phyloP scores from a whole-genome alignment of 2,329 filamentous ascomycete genomes.

The Trichoderma cornu-damae region DNA sequence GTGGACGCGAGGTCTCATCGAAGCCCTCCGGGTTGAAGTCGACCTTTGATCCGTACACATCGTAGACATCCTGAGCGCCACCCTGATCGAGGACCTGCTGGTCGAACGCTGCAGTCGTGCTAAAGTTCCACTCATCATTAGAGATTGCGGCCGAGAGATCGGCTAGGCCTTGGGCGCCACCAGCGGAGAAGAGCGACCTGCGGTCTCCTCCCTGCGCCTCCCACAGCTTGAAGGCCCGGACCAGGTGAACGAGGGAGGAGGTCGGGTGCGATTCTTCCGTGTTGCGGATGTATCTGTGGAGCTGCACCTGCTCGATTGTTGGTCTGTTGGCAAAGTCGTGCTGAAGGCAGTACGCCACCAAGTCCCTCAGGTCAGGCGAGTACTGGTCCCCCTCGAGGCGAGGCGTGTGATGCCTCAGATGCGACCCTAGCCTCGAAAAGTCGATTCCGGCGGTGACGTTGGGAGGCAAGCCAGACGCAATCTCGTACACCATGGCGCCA shows the following conservation, averaged over 20 bases:
- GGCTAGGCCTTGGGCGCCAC: conserved; percentile 52
- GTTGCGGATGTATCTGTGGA: conserved; percentile 63
- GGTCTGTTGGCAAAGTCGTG: conserved; percentile 64
- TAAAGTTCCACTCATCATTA: conserved; percentile 63
- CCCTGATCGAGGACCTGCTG: conserved; percentile 49
- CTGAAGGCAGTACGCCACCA: conserved; percentile 69
- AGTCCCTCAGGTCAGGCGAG: conserved; percentile 61
- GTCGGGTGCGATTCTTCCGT: conserved; percentile 61
- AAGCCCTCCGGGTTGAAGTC: conserved; percentile 44
- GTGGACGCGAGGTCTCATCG: conserved; percentile 46
- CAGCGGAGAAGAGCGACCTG: conserved; percentile 56
- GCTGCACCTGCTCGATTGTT: conserved; percentile 62
- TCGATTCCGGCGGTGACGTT: conserved; percentile 53
- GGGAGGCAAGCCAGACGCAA: conserved; percentile 71
- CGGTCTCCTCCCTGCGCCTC: conserved; percentile 68
- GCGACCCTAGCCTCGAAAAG: conserved; percentile 47
- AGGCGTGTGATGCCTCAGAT: conserved; percentile 58
- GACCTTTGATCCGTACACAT: conserved; percentile 55
- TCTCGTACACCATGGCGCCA: conserved; percentile 74
- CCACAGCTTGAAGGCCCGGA: conserved; percentile 70
- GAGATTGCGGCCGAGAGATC: conserved; percentile 42
- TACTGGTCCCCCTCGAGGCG: conserved; percentile 67
- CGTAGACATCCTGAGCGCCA: conserved; percentile 54
- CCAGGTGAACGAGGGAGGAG: conserved; percentile 57
- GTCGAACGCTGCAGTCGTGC: conserved; percentile 60